Evolutionary conservation across 129 eudicot genomes (phyloP).

Genomic region (Chrysanthemum makinoi): DNA sequence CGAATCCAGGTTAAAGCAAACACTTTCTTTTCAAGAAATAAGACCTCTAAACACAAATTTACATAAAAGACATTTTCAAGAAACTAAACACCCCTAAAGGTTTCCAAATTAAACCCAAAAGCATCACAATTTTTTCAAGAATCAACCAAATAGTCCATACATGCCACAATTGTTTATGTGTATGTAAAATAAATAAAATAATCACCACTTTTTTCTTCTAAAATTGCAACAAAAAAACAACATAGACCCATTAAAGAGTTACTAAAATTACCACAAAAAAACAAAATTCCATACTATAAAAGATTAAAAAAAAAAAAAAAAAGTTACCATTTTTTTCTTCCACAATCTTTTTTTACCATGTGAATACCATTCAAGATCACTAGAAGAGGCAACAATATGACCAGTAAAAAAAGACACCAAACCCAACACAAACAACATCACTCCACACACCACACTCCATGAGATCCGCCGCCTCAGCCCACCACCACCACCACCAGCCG

Average conservation of each 20-base stretch:
- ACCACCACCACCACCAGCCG: slow-evolving; percentile 26
- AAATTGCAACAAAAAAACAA: too few relatives aligned
- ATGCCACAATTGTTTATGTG: slow-evolving; percentile 1
- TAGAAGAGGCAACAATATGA: slow-evolving; percentile 44
- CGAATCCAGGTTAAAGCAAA: too few relatives aligned
- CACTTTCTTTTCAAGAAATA: too few relatives aligned
- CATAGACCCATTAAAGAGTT: too few relatives aligned
- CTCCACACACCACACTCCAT: slow-evolving; percentile 81
- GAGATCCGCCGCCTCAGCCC: slow-evolving; percentile 50
- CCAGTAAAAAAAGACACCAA: slow-evolving; percentile 72
- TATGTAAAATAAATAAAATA: neutral
- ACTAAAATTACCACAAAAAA: too few relatives aligned
- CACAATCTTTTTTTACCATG: slow-evolving; percentile 51
- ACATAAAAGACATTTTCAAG: too few relatives aligned
- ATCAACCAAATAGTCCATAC: neutral
- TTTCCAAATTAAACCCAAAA: neutral
- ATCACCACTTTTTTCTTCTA: slow-evolving; percentile 51
- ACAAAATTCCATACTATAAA: too few relatives aligned
- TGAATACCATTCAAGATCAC: slow-evolving; percentile 81
- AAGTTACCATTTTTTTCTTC: slow-evolving; percentile 46
- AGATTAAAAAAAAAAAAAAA: neutral
- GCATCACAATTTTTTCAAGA: slow-evolving; percentile 11
- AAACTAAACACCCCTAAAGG: too few relatives aligned
- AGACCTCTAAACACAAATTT: too few relatives aligned
- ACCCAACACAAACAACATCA: slow-evolving; percentile 71